phyloP scores from a whole-genome alignment of 352 stramenopile genomes.

The Phytophthora palmivora region DNA sequence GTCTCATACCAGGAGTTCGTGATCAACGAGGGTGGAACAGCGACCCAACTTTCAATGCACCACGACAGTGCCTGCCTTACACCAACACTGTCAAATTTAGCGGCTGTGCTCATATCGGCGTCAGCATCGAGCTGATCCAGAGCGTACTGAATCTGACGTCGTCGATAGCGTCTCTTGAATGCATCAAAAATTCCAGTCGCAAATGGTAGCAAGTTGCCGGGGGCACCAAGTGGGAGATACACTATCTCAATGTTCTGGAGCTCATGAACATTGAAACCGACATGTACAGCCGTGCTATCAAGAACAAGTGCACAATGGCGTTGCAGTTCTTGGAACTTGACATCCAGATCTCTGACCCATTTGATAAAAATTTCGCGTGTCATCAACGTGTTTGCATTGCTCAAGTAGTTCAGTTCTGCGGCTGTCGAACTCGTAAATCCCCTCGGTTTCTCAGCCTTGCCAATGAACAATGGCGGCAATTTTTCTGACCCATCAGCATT shows the following conservation, averaged over 20 bases:
- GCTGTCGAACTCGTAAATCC: slow-evolving; percentile 27
- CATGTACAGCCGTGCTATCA: slow-evolving; percentile 37
- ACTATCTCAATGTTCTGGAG: slow-evolving; percentile 37
- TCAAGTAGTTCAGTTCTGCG: slow-evolving; percentile 36
- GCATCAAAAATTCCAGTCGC: slow-evolving; percentile 28
- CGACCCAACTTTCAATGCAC: slow-evolving; percentile 34
- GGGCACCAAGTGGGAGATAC: slow-evolving; percentile 22
- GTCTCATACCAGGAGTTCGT: slow-evolving; percentile 26
- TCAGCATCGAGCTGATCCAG: slow-evolving; percentile 37
- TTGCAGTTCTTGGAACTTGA: slow-evolving; percentile 26
- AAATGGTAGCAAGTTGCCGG: slow-evolving; percentile 32
- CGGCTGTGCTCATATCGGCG: slow-evolving; percentile 16
- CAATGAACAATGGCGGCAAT: slow-evolving; percentile 40
- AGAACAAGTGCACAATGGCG: slow-evolving; percentile 38
- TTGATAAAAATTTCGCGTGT: slow-evolving; percentile 40
- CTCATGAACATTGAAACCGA: slow-evolving; percentile 19
- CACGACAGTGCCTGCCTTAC: slow-evolving; percentile 33
- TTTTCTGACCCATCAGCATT: slow-evolving; percentile 50
- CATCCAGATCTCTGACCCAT: slow-evolving; percentile 40
- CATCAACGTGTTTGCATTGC: slow-evolving; percentile 41
- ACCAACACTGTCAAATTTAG: slow-evolving; percentile 29
- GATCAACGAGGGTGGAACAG: slow-evolving; percentile 26
- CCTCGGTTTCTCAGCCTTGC: slow-evolving; percentile 38
- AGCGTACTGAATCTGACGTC: slow-evolving; percentile 35
- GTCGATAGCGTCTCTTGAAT: slow-evolving; percentile 40